These are phyloP conservation scores for Fulvia fulva DNA, from an alignment of 2,329 filamentous ascomycete species.

Conservation along the genomic window DNA sequence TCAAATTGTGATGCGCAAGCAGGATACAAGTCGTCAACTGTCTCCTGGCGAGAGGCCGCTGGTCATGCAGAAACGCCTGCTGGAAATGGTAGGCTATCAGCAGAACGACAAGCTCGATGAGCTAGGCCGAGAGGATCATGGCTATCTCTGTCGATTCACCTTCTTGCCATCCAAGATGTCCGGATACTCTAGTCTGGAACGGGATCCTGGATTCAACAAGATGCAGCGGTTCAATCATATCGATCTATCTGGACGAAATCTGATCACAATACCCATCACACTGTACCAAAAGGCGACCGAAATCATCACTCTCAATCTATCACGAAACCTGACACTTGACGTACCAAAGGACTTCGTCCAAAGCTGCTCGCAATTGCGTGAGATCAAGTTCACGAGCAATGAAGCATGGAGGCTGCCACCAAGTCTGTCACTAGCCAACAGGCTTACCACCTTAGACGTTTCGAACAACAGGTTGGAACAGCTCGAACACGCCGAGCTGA, in stretches of 20 bases:
- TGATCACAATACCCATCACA: slow-evolving; percentile 91
- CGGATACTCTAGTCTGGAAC: slow-evolving; percentile 67
- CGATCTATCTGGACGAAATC: slow-evolving; percentile 81
- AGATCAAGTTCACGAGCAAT: slow-evolving; percentile 95
- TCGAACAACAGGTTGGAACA: slow-evolving; percentile 92
- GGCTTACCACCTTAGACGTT: slow-evolving; percentile 83
- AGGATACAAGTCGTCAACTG: slow-evolving; percentile 81
- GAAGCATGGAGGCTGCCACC: slow-evolving; percentile 81
- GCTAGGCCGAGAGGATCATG: slow-evolving; percentile 92
- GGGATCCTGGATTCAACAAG: slow-evolving; percentile 74
- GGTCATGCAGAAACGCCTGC: slow-evolving; percentile 82
- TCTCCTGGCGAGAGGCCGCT: slow-evolving; percentile 75
- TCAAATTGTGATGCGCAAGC: slow-evolving; percentile 90
- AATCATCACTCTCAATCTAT: slow-evolving; percentile 92
- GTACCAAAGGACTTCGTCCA: slow-evolving; percentile 96
- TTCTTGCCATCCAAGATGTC: slow-evolving; percentile 87
- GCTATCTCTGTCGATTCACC: slow-evolving; percentile 92
- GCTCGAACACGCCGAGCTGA: slow-evolving; percentile 77
- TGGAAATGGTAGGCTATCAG: slow-evolving; percentile 89
- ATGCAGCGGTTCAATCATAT: slow-evolving; percentile 91
- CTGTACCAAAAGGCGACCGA: slow-evolving; percentile 88
- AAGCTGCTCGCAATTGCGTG: slow-evolving; percentile 81
- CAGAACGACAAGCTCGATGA: slow-evolving; percentile 85
- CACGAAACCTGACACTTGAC: slow-evolving; percentile 84
- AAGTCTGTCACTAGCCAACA: slow-evolving; percentile 75